A percentile compares a stretch with the other conserved stretches of the same genome.
phyloP scores from a whole-genome alignment of 768 basidiomycete genomes.

The Myochromella boudieri region DNA sequence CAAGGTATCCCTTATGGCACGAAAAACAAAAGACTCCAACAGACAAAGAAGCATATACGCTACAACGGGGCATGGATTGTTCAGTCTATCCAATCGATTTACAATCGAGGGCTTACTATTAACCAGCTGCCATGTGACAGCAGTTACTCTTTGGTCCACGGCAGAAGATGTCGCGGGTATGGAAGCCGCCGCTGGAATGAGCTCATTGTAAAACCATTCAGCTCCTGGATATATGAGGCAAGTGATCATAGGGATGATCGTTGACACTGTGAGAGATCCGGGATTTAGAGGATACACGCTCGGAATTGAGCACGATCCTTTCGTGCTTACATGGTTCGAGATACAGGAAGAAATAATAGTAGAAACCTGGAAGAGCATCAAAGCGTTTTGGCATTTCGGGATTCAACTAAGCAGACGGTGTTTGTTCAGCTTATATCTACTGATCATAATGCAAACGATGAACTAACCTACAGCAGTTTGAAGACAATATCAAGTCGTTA shows the following conservation, averaged over 20 bases:
- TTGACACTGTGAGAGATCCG: constrained; percentile 34
- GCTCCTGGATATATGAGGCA: constrained; percentile 61
- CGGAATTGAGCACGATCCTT: not conserved
- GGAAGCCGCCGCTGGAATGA: constrained; percentile 49
- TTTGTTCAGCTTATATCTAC: too few species aligned
- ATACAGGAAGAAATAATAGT: constrained; percentile 62
- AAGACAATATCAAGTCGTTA: too few species aligned
- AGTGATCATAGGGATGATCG: constrained; percentile 34
- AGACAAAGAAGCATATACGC: constrained; percentile 44
- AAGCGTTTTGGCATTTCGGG: constrained; percentile 31
- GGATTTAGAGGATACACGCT: not conserved
- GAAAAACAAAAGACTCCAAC: constrained; percentile 64
- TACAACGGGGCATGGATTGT: constrained; percentile 8
- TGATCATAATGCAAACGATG: too few species aligned
- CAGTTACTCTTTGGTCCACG: constrained; percentile 50
- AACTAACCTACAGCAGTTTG: too few species aligned
- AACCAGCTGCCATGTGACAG: constrained; percentile 67
- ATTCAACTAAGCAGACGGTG: too few species aligned
- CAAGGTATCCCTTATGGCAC: constrained; percentile 62
- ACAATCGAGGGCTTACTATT: constrained; percentile 57
- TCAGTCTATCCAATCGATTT: too few species aligned
- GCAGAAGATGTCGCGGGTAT: constrained; percentile 21
- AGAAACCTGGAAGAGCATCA: constrained; percentile 63
- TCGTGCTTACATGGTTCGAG: constrained; percentile 56
- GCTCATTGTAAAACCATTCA: constrained; percentile 64